These are phyloP conservation scores for Rubia peregrina DNA, from an alignment of 305 asterid genomes.

Conservation along the genomic window DNA sequence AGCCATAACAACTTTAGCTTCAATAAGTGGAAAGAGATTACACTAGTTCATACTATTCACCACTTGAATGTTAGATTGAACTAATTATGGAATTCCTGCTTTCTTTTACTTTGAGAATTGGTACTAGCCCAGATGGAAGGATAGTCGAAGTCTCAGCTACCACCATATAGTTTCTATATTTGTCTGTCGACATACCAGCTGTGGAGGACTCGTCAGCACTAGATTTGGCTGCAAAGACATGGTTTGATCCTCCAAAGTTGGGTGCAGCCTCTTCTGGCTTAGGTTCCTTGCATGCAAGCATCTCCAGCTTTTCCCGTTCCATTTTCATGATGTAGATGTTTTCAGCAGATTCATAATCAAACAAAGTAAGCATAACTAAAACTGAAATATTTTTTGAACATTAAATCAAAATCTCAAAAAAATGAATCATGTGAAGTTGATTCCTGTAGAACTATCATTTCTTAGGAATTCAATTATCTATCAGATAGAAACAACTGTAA, in stretches of 20 bases:
- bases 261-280: constrained; percentile 50
- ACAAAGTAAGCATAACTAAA: no score
- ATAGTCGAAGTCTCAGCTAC: constrained; percentile 53
- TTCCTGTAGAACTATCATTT: no score
- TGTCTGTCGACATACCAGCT: constrained; percentile 52
- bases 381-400: no score
- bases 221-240: constrained; percentile 49
- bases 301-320: no score
- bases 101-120: constrained; percentile 48
- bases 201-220: constrained; percentile 39
- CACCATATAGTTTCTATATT: constrained; percentile 62
- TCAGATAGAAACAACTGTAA: no score
- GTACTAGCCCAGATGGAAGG: constrained; percentile 69
- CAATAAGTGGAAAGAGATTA: constrained; percentile 1
- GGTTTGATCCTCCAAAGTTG: constrained; percentile 14
- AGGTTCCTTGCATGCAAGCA: constrained; percentile 46
- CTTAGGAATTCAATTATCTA: no score
- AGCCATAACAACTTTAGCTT: not conserved
- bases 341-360: no score
- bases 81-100: constrained; percentile 50
- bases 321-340: no score
- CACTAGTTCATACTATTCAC: constrained; percentile 25
- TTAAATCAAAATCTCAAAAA: no score
- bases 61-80: constrained; percentile 6
- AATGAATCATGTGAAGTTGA: no score